Evolutionary conservation across 2,329 filamentous ascomycete genomes (phyloP), one percentile per base, ranked within the genome.

Genomic region (Exophiala xenobiotica): DNA sequence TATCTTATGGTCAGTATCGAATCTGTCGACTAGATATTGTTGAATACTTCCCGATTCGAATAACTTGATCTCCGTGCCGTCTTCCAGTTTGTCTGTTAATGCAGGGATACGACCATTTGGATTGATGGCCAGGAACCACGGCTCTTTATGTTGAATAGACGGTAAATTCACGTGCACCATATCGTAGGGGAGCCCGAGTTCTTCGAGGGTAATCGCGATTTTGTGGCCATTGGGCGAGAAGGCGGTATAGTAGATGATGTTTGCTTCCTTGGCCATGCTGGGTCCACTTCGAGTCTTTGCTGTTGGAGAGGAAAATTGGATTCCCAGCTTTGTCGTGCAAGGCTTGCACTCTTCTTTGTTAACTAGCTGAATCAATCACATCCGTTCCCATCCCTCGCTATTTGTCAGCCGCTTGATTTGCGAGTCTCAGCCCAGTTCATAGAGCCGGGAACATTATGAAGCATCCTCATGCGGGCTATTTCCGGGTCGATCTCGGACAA

Each of bases 121-220:
- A 70, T 95, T 96, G 72, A 95, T 93, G 45, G 84, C 83, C 23
- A 93, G 79, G 72, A 92, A 96, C 88, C 88, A 95, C n/a, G 81
- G 82, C 68, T 92, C 80, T 63, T 92, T 93, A 63, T 93, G 88
- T 14, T 76, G 78, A 66, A 90, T 87, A 56, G 87, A 86, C 7
- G 47, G 44, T n/a, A 52, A 19, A 31, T 52, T 37, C 7, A 56
- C 18, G 16, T 47, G 48, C 6, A 45, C 63, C 1, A 61, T 38
- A 19, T 66, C 65, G 52, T 69, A 68, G 0, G 57, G 27, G 6
- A 69, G 35, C 4, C 60, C 61, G 1, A 71, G 63, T 45, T 70
- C 68, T 45, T 71, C 67, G 1, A 70, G 54, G 1, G 64, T 65
- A 38, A 71, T 70, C 9, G 65, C 67, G 6, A 61, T 63, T 40